These are phyloP conservation scores for Circinella minor DNA, from an alignment of 371 early-diverging fungal species.

Conservation along the genomic window DNA sequence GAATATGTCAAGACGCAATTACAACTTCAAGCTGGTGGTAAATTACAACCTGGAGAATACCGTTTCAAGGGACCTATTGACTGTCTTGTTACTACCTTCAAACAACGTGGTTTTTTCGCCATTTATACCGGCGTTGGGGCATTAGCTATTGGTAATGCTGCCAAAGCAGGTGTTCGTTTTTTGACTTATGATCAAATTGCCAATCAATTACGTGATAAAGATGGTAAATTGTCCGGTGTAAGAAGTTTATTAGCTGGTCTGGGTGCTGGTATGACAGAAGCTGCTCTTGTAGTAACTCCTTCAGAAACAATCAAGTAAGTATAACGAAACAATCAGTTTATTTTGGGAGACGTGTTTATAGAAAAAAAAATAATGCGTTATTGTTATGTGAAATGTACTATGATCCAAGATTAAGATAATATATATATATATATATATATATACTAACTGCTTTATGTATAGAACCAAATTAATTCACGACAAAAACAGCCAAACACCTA, in stretches of 20 bases:
- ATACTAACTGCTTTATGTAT: background rate
- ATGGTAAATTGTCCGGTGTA: conserved; percentile 70
- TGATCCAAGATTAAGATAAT: too few species aligned
- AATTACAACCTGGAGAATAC: conserved; percentile 48
- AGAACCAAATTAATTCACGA: conserved; percentile 89
- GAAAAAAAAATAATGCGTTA: too few species aligned
- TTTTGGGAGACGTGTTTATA: conserved; percentile 13
- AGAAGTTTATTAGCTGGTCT: conserved; percentile 83
- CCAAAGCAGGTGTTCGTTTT: conserved; percentile 92
- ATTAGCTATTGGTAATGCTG: conserved; percentile 87
- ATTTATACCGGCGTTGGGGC: conserved; percentile 50
- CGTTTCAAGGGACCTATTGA: conserved; percentile 83
- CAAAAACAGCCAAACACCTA: conserved; percentile 63
- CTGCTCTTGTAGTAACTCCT: conserved; percentile 86
- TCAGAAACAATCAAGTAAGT: conserved; percentile 91
- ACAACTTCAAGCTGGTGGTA: conserved; percentile 78
- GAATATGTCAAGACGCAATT: conserved; percentile 94
- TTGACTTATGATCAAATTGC: conserved; percentile 87
- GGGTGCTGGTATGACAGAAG: conserved; percentile 90
- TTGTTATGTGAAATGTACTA: too few species aligned
- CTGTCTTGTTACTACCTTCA: conserved; percentile 68
- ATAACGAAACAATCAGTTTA: conserved; percentile 11
- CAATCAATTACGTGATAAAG: conserved; percentile 66
- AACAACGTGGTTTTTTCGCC: conserved; percentile 28
- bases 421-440: too few species aligned